Evolutionary conservation across 2,329 filamentous ascomycete genomes (phyloP).

Genomic region (Pseudogymnoascus pannorum): DNA sequence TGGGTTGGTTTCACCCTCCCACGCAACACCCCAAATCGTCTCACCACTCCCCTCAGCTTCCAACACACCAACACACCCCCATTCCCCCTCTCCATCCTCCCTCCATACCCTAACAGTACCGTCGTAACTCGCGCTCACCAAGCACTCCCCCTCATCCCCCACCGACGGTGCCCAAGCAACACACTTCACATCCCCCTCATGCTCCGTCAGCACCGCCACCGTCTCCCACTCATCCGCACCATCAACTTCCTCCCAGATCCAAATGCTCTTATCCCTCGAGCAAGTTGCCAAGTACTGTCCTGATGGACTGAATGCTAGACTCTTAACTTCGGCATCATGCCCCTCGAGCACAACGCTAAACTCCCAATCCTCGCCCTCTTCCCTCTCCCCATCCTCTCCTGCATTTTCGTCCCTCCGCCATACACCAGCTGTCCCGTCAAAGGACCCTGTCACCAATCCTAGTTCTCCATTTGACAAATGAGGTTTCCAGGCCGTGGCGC

Average conservation of each 20-base stretch:
- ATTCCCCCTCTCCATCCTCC: slow-evolving; percentile 82
- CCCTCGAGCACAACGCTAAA: slow-evolving; percentile 89
- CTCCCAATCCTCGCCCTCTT: slow-evolving; percentile 77
- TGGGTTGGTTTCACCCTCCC: slow-evolving; percentile 41
- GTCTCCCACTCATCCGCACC: slow-evolving; percentile 96
- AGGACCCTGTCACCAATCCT: slow-evolving; percentile 84
- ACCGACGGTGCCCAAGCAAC: slow-evolving; percentile 81
- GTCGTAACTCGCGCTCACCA: slow-evolving; percentile 76
- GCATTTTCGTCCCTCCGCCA: slow-evolving; percentile 58
- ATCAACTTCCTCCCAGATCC: slow-evolving; percentile 96
- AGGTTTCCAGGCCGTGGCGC: slow-evolving; percentile 83
- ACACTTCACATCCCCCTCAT: slow-evolving; percentile 90
- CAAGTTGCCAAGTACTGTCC: slow-evolving; percentile 82
- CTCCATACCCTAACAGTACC: slow-evolving; percentile 59
- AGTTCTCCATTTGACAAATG: slow-evolving; percentile 53
- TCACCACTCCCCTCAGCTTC: slow-evolving; percentile 72
- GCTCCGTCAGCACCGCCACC: slow-evolving; percentile 87
- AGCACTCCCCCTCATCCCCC: slow-evolving; percentile 59
- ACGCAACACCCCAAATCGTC: slow-evolving; percentile 87
- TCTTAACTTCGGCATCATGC: slow-evolving; percentile 89
- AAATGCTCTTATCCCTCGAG: slow-evolving; percentile 86
- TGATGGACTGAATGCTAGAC: slow-evolving; percentile 64
- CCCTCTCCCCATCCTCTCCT: slow-evolving; percentile 35
- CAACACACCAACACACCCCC: slow-evolving; percentile 79
- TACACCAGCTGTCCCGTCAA: slow-evolving; percentile 83